Evolutionary conservation across 306 rosid genomes (phyloP).

Genomic region (Dicorynia guianensis): DNA sequence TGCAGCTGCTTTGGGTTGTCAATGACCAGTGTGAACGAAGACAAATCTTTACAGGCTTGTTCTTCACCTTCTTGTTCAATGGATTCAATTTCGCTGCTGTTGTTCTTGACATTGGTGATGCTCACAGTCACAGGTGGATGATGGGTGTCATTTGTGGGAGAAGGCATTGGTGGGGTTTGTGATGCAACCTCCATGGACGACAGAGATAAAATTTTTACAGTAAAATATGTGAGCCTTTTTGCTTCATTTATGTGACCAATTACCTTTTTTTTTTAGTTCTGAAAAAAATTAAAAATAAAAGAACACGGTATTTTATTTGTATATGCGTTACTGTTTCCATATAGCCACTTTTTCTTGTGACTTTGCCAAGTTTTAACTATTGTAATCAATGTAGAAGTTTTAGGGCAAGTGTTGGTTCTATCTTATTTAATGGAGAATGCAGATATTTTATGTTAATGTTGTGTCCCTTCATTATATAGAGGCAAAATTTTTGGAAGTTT

Average conservation of each 20-base stretch:
- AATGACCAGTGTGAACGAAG: not conserved
- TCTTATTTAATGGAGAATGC: too few species aligned
- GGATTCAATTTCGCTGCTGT: conserved; percentile 18
- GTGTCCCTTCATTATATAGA: too few species aligned
- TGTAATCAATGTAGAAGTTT: too few species aligned
- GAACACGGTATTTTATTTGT: too few species aligned
- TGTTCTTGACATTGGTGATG: not conserved
- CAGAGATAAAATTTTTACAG: not conserved
- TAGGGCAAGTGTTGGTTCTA: too few species aligned
- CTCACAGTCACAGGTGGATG: conserved; percentile 27
- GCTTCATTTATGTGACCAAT: not conserved
- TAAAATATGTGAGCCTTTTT: not conserved
- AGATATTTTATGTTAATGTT: too few species aligned
- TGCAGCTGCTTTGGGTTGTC: conserved; percentile 10
- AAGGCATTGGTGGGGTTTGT: conserved; percentile 1
- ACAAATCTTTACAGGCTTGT: not conserved
- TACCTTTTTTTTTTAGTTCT: too few species aligned
- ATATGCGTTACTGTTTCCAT: too few species aligned
- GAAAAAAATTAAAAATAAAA: too few species aligned
- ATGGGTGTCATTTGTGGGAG: not conserved
- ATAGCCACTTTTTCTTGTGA: too few species aligned
- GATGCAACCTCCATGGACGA: conserved; percentile 13
- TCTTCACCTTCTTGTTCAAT: conserved; percentile 22
- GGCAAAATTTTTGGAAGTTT: too few species aligned
- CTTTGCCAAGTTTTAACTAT: too few species aligned